Conservation (phyloP, 495 filamentous ascomycete genomes). For the Cladorrhinum samala region DNA sequence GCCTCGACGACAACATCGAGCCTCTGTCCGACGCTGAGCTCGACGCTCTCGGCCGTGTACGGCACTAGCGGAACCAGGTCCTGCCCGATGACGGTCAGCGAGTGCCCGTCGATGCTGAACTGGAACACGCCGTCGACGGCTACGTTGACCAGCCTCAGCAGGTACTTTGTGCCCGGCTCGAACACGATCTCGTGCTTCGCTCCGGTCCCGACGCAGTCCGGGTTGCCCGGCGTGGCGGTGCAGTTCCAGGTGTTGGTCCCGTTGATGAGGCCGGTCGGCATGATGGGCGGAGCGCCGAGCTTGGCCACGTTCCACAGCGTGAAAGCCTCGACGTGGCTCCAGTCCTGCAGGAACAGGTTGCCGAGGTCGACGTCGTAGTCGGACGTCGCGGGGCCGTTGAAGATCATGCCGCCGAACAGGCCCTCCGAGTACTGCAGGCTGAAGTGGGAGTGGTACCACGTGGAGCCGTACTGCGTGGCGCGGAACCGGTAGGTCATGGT, state of each 20-base stretch:
- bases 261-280: constrained; percentile 30
- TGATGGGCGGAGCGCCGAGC: constrained; percentile 25
- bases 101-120: constrained; percentile 46
- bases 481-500: constrained; percentile 30
- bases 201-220: constrained; percentile 27
- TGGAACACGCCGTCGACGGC: constrained; percentile 33
- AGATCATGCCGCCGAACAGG: constrained; percentile 38
- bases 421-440: constrained; percentile 43
- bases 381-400: constrained; percentile 42
- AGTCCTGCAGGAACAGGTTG: constrained; percentile 14
- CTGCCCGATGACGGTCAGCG: constrained; percentile 43
- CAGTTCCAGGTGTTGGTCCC: constrained; percentile 35
- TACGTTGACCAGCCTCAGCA: constrained; percentile 48
- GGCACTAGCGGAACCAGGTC: constrained; percentile 50
- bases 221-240: constrained; percentile 8
- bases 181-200: constrained; percentile 32
- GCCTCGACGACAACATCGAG: constrained; percentile 62
- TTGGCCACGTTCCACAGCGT: constrained; percentile 25
- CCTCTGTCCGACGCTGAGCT: constrained; percentile 59
- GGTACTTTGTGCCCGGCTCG: constrained; percentile 36
- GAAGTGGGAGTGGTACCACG: constrained; percentile 47
- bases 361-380: constrained; percentile 35
- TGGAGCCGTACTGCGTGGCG: constrained; percentile 23
- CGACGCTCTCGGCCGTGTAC: constrained; percentile 40
- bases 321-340: constrained; percentile 24